Evolutionary conservation across 306 rosid species (phyloP), one percentile per base, ranked within the genome.

Genomic region (Nissolia schottii): DNA sequence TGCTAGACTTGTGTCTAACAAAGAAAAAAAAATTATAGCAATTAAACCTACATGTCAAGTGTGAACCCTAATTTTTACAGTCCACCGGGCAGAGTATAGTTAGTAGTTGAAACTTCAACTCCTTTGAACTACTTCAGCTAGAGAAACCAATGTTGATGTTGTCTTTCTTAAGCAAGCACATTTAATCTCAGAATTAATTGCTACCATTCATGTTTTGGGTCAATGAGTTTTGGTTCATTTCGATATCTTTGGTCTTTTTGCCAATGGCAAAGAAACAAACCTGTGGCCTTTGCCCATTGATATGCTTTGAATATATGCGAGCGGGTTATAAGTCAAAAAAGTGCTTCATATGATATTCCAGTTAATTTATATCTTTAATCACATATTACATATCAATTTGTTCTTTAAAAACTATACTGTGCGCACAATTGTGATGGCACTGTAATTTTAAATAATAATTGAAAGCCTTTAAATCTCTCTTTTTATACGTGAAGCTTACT

Each of bases 201-300:
- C 5, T 12, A 43, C 0, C 49, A 43, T 13, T 43, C 1, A 8
- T 37, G 8, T 9, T 0, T 6, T 34, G 7, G 7, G 46, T 43
- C 49, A 43, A 43, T 43, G 19, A 37, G n/a, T 43, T 45, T 15
- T 28, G 9, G 7, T 40, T 5, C 31, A 0, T 27, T 18, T 9
- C 56, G 41, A 25, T n/a, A n/a, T 56, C 46, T 38, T 19, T 25
- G 27, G 55, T 55, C 29, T 8, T n/a, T n/a, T n/a, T 55, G 19
- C 0, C 6, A 49, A 32, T 31, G 46, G 0, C 40, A 45, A 3
- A 43, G 27, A 4, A 27, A 38, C n/a, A 25, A 20, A 31, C 49
- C 69, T 32, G 62, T 23, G 70, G 61, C 62, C 70, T 60, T n/a
- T 49, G 70, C 70, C 77, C 77, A 60, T 48, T 5, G 77, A 20